Conservation (phyloP, 257 asterid species). For the Nemophila menziesii region DNA sequence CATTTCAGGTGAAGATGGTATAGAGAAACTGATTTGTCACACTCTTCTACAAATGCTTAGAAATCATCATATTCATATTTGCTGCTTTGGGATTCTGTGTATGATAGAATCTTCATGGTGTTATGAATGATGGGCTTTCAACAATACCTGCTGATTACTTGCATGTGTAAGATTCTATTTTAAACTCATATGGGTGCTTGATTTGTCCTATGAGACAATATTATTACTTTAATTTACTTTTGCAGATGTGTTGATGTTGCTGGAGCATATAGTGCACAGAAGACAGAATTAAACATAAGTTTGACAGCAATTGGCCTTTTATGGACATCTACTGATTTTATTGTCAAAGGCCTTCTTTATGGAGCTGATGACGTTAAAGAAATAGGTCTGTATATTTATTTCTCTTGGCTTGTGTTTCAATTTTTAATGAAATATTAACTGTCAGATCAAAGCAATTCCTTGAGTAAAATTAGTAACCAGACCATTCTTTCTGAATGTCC, state of each 20-base stretch:
- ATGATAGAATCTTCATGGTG: slow-evolving; percentile 78
- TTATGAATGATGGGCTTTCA: slow-evolving; percentile 95
- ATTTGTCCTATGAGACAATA: too few species aligned
- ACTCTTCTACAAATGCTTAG: too few species aligned
- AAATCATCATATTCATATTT: too few species aligned
- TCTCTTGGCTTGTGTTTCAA: slow-evolving; percentile 4
- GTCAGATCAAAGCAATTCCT: slow-evolving; percentile 48
- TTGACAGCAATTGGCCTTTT: slow-evolving; percentile 90
- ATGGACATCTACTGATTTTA: slow-evolving; percentile 93
- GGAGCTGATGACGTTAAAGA: slow-evolving; percentile 37
- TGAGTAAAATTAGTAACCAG: slow-evolving; percentile 27
- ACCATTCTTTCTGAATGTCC: slow-evolving; percentile 27
- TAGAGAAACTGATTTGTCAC: too few species aligned
- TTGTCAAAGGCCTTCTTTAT: slow-evolving; percentile 55
- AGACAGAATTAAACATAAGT: slow-evolving; percentile 87
- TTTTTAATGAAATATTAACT: slow-evolving; percentile 15
- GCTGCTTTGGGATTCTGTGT: slow-evolving; percentile 20
- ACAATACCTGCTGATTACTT: slow-evolving; percentile 78
- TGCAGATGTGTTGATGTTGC: slow-evolving; percentile 90
- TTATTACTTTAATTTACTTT: slow-evolving; percentile 16
- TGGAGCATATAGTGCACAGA: slow-evolving; percentile 90
- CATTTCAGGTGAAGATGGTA: too few species aligned
- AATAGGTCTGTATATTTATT: too few species aligned
- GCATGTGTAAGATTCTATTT: slow-evolving; percentile 54
- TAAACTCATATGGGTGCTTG: neutral